A percentile compares a stretch with the other conserved stretches of the same genome.
Evolutionary conservation across 1,139 yeast species (phyloP).

Genomic region (Yamadazyma epiphylla): DNA sequence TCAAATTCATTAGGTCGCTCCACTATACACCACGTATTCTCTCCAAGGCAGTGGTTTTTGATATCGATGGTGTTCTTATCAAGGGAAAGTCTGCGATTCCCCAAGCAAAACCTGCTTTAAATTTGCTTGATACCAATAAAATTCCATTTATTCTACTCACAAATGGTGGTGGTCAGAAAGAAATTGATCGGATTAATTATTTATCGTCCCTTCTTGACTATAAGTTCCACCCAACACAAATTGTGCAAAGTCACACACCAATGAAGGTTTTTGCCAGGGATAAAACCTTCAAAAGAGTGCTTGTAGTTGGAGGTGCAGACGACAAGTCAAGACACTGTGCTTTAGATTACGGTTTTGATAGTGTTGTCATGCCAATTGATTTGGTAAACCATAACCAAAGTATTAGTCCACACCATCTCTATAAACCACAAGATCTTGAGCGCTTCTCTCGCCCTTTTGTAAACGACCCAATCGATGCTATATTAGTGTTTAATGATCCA

Average conservation of each 20-base stretch:
- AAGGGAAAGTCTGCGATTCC: slow-evolving; percentile 72
- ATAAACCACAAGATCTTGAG: slow-evolving; percentile 42
- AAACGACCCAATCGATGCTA: slow-evolving; percentile 61
- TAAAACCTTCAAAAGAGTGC: slow-evolving; percentile 51
- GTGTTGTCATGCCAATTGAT: slow-evolving; percentile 77
- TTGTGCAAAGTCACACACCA: slow-evolving; percentile 92
- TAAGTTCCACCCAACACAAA: slow-evolving; percentile 55
- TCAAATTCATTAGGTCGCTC: not conserved
- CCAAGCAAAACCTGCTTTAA: slow-evolving; percentile 63
- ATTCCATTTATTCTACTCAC: slow-evolving; percentile 84
- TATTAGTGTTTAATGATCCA: slow-evolving; percentile 87
- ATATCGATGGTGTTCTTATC: slow-evolving; percentile 88
- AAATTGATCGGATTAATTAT: slow-evolving; percentile 54
- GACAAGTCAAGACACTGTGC: slow-evolving; percentile 75
- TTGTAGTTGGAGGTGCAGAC: slow-evolving; percentile 81
- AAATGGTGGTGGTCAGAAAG: slow-evolving; percentile 89
- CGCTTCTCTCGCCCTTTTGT: slow-evolving; percentile 36
- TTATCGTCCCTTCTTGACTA: slow-evolving; percentile 51
- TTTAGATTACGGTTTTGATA: slow-evolving; percentile 69
- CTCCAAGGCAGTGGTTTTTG: slow-evolving; percentile 26
- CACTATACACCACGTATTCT: not conserved
- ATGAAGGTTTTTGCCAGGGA: slow-evolving; percentile 54
- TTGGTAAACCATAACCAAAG: slow-evolving; percentile 53
- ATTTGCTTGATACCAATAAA: slow-evolving; percentile 47
- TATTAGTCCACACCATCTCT: slow-evolving; percentile 73